Percentiles rank a stretch among this genome's conserved stretches.
phyloP scores from a whole-genome alignment of 2,329 filamentous ascomycete genomes.

The Cadophora sp. region DNA sequence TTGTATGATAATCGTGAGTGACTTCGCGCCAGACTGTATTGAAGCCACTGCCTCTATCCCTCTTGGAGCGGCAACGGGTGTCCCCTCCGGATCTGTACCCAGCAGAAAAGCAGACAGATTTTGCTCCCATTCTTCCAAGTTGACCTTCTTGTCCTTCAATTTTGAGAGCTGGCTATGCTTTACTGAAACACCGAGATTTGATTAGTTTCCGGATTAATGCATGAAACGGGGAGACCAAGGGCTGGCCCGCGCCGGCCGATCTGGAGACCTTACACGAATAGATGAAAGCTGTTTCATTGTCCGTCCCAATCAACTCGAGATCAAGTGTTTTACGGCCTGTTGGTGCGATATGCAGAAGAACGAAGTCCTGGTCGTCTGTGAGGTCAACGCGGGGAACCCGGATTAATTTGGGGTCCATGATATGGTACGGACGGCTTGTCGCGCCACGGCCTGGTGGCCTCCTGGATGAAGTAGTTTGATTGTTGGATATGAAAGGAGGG shows the following conservation, averaged over 20 bases:
- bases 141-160: slow-evolving; percentile 60
- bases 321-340: slow-evolving; percentile 61
- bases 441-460: neutral
- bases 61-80: slow-evolving; percentile 61
- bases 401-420: slow-evolving; percentile 50
- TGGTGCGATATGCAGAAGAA: slow-evolving; percentile 66
- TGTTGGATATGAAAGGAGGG: neutral
- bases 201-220: slow-evolving; percentile 41
- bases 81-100: slow-evolving; percentile 47
- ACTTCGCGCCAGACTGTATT: slow-evolving; percentile 53
- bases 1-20: slow-evolving; percentile 67
- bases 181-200: slow-evolving; percentile 49
- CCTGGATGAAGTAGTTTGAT: neutral
- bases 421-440: slow-evolving; percentile 14
- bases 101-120: slow-evolving; percentile 65
- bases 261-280: slow-evolving; percentile 39
- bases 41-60: slow-evolving; percentile 67
- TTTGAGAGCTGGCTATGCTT: slow-evolving; percentile 61
- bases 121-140: slow-evolving; percentile 69
- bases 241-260: slow-evolving; percentile 33
- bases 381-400: slow-evolving; percentile 65
- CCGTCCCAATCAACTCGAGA: slow-evolving; percentile 71
- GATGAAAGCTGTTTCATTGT: slow-evolving; percentile 47
- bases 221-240: slow-evolving; percentile 38
- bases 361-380: slow-evolving; percentile 54